Conservation (phyloP, 2,329 filamentous ascomycete genomes). For the Alternaria dauci region DNA sequence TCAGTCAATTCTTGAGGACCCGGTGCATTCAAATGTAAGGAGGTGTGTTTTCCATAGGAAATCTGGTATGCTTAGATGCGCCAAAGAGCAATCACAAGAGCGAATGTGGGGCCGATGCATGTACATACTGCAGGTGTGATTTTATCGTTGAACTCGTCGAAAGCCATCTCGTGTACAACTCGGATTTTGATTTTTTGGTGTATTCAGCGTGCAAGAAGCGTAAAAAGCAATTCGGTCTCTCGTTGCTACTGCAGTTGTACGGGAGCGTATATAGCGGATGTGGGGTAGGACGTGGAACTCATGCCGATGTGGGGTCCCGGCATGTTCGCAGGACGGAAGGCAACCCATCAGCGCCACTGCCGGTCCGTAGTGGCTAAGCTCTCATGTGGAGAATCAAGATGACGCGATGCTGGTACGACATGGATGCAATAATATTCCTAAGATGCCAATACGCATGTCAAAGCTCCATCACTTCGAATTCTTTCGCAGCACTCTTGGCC, state of each 20-base stretch:
- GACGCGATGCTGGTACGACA: background rate
- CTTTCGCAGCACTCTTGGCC: slow-evolving; percentile 4
- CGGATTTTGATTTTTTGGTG: background rate
- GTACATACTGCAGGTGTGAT: slow-evolving; percentile 42
- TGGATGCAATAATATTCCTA: background rate
- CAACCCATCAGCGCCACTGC: background rate
- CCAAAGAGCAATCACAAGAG: background rate
- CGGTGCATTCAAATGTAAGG: background rate
- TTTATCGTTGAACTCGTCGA: slow-evolving; percentile 44
- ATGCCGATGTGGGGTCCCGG: slow-evolving; percentile 41
- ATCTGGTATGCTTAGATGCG: background rate
- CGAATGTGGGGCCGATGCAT: slow-evolving; percentile 26
- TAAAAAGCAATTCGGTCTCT: background rate
- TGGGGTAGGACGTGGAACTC: slow-evolving; percentile 26
- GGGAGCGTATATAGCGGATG: slow-evolving; percentile 25
- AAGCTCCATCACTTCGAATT: slow-evolving; percentile 31
- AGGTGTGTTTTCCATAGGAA: background rate
- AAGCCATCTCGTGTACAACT: slow-evolving; percentile 32
- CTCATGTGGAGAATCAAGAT: background rate
- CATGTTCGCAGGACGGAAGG: slow-evolving; percentile 9
- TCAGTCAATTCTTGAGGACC: slow-evolving; percentile 5
- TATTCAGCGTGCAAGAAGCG: background rate
- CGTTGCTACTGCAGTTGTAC: slow-evolving; percentile 2
- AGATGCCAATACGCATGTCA: slow-evolving; percentile 5
- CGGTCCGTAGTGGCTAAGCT: background rate